Evolutionary conservation across 176 grass and related monocot genomes (phyloP).

Genomic region (Elymus sibiricus): DNA sequence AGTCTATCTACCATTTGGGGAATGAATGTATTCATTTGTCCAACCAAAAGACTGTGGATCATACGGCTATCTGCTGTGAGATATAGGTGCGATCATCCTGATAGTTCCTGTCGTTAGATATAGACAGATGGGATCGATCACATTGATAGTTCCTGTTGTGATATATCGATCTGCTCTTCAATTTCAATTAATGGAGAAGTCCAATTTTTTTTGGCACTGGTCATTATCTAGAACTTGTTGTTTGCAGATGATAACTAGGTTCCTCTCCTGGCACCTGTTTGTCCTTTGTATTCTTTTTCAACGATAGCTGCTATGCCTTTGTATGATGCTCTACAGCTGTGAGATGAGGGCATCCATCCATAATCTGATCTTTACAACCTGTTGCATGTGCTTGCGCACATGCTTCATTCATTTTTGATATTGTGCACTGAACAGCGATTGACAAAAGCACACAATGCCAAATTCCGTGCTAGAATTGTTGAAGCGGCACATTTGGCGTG

Average conservation of each 20-base stretch:
- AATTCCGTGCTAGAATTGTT: not conserved
- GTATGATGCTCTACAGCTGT: constrained; percentile 14
- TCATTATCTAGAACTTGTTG: constrained; percentile 9
- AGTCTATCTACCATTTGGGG: not conserved
- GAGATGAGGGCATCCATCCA: not conserved
- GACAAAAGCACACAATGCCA: not conserved
- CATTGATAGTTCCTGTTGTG: not conserved
- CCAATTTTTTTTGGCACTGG: not conserved
- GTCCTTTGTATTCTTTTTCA: not conserved
- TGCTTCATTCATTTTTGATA: not conserved
- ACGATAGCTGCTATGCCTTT: constrained; percentile 1
- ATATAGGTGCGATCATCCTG: not conserved
- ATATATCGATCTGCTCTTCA: not conserved
- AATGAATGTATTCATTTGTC: constrained; percentile 10
- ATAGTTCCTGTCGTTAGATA: not conserved
- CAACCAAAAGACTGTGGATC: not conserved
- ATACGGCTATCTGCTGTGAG: not conserved
- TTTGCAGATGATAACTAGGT: not conserved
- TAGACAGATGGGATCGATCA: not conserved
- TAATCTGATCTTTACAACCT: constrained; percentile 22
- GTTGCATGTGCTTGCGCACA: not conserved
- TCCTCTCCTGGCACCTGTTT: not conserved
- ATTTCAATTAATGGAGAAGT: not conserved
- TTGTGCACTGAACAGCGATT: not conserved
- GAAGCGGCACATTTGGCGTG: not conserved